These are phyloP conservation scores for Lentithecium fluviatile DNA, from an alignment of 495 filamentous ascomycete species.

Conservation along the genomic window DNA sequence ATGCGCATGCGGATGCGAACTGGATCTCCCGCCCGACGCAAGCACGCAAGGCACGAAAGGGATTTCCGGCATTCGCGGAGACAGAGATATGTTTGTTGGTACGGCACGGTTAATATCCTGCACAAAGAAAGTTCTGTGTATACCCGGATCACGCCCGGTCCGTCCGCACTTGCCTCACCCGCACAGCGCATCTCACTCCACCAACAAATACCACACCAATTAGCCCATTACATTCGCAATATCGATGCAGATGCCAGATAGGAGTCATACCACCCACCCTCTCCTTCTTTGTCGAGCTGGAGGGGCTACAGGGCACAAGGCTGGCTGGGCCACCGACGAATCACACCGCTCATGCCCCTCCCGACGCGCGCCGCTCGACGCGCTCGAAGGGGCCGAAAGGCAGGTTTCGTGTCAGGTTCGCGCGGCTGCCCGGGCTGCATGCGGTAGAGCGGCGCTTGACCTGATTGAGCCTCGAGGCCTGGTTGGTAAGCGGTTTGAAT, in stretches of 20 bases:
- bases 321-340: background rate
- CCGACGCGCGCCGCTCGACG: background rate
- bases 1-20: background rate
- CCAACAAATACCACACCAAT: background rate
- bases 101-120: background rate
- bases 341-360: background rate
- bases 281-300: background rate
- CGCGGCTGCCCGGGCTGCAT: too few species aligned
- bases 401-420: constrained; percentile 3
- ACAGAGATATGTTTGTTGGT: background rate
- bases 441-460: too few species aligned
- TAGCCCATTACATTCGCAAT: background rate
- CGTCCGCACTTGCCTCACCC: too few species aligned
- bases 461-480: too few species aligned
- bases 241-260: background rate
- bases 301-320: background rate
- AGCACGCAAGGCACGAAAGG: background rate
- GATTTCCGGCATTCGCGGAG: background rate
- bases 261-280: background rate
- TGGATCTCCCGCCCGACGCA: background rate
- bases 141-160: too few species aligned
- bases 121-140: background rate
- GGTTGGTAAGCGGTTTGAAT: too few species aligned
- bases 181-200: background rate
- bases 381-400: background rate